phyloP scores from a whole-genome alignment of 768 basidiomycete species.

The Podaxis rugospora region DNA sequence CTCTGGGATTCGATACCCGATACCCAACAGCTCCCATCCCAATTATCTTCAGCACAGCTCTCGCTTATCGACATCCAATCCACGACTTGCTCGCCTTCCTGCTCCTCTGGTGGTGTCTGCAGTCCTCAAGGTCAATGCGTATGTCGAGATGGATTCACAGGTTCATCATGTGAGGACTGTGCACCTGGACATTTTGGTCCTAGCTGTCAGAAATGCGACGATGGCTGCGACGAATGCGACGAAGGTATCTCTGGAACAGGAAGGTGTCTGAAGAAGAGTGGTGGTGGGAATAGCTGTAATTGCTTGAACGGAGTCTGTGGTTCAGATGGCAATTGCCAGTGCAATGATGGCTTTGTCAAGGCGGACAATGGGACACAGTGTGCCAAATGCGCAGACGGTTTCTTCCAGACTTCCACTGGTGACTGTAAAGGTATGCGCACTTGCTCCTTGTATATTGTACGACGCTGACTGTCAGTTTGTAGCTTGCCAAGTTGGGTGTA shows the following conservation, averaged over 20 bases:
- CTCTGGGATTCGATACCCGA: conserved; percentile 82
- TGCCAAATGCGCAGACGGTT: conserved; percentile 67
- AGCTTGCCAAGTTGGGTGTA: conserved; percentile 79
- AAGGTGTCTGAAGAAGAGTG: conserved; percentile 50
- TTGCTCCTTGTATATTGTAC: conserved; percentile 29
- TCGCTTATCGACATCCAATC: conserved; percentile 69
- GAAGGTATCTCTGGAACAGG: conserved; percentile 76
- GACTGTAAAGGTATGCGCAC: conserved; percentile 63
- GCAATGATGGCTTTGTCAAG: conserved; percentile 71
- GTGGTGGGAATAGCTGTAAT: conserved; percentile 42
- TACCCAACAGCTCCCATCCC: conserved; percentile 56
- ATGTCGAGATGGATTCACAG: conserved; percentile 68
- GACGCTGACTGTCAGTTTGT: conserved; percentile 24
- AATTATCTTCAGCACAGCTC: conserved; percentile 34
- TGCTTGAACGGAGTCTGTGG: conserved; percentile 78
- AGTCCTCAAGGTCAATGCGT: conserved; percentile 60
- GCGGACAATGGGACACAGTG: conserved; percentile 71
- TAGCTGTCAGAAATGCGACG: conserved; percentile 61
- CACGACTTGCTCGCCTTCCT: conserved; percentile 64
- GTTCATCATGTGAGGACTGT: conserved; percentile 74
- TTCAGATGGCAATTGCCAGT: conserved; percentile 62
- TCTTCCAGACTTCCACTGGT: conserved; percentile 66
- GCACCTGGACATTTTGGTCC: conserved; percentile 65
- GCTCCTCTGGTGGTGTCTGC: conserved; percentile 60
- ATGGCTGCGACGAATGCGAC: conserved; percentile 64